Evolutionary conservation across 768 basidiomycete species (phyloP), one percentile per base, ranked within the genome.

Genomic region (Pulveroboletus sp.): DNA sequence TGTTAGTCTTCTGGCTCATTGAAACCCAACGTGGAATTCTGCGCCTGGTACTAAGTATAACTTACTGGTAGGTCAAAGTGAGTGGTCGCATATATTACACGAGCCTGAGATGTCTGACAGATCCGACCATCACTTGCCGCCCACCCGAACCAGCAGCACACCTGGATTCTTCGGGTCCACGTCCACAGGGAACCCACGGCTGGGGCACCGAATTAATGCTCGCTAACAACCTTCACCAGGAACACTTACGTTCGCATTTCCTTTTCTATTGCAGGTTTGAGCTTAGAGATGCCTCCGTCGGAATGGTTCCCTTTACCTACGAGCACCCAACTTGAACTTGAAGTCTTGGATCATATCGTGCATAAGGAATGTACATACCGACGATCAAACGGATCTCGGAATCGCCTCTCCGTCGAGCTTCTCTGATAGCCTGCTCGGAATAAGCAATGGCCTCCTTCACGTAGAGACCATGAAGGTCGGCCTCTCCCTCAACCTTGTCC

Each of bases 381-480:
- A 95, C 93, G 53, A 98, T 95, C 43, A 97, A 70, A 45, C 78
- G 76, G 12, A 97, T 60, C 59, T 89, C 77, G 4, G 71, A 58
- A 46, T 84, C 76, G 3, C 86, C 87, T 24, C 76, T 69, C 29
- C 58, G 66, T 45, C 82, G 82, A 11, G 88, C 91, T 22, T 76
- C 65, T 55, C 78, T 62, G 30, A 96, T 78, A 10, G 89, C 86
- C 16, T 67, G 57, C 60, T 96, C 87, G 0, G 87, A 82, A 50
- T 78, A 78, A 34, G 76, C 66, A 45, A 95, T 83, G 13, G 93
- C 90, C 69, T 98, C 95, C 62, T 90, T 90, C 50, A 95, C 93
- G 65, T 87, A 94, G 5, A 97, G 74, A 8, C 92, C 92, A 64
- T 97, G 94, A 35, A 97, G 72, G 68, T 97, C 95, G 40, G 96